A percentile compares a stretch with the other conserved stretches of the same genome.
Evolutionary conservation across 78 protist species (phyloP).

Genomic region (Dictyostelium discoideum): DNA sequence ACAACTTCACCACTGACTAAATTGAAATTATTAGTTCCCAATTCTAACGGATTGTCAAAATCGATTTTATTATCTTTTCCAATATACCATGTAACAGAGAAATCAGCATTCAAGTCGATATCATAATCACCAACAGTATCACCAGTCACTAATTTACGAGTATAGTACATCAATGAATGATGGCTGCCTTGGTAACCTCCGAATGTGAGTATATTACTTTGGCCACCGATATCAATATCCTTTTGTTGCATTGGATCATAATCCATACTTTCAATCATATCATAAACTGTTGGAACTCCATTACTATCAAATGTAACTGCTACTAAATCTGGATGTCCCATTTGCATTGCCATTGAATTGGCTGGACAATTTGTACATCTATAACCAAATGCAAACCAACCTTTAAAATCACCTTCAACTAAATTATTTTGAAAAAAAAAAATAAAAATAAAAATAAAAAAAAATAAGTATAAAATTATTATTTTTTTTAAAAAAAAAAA

Average conservation of each 20-base stretch:
- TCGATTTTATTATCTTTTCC: neutral
- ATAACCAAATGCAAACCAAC: conserved; percentile 13
- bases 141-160: conserved; percentile 17
- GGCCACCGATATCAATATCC: neutral
- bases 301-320: neutral
- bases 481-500: too few relatives aligned
- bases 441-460: neutral
- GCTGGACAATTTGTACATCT: neutral
- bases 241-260: neutral
- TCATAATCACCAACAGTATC: conserved; percentile 27
- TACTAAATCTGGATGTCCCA: conserved; percentile 3
- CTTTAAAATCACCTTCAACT: conserved; percentile 6
- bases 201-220: neutral
- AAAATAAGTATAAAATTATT: too few relatives aligned
- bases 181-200: neutral
- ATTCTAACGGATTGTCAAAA: neutral
- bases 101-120: neutral
- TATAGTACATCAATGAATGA: neutral
- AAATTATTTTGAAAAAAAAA: neutral
- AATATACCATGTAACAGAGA: conserved; percentile 16
- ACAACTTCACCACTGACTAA: neutral
- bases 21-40: neutral
- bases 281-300: neutral
- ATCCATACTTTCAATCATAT: conserved; percentile 6
- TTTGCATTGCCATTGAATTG: neutral